These are phyloP conservation scores for Yamadazyma atmosphaerica DNA, from an alignment of 1,139 yeast species.

Conservation along the genomic window DNA sequence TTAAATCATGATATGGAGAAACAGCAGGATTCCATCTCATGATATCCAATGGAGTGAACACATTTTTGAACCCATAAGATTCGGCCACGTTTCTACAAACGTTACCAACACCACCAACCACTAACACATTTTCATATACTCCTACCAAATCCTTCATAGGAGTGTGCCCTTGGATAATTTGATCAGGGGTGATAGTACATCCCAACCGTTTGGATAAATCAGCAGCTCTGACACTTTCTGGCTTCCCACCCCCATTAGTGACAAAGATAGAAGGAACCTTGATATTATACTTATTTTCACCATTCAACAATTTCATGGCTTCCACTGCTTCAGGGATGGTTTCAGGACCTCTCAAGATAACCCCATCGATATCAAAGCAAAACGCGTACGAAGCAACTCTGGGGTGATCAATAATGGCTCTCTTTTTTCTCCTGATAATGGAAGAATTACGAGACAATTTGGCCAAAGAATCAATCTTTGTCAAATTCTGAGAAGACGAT, in stretches of 20 bases:
- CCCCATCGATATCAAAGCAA: constrained; percentile 88
- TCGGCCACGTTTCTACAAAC: constrained; percentile 80
- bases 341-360: constrained; percentile 74
- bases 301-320: constrained; percentile 69
- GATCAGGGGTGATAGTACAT: constrained; percentile 66
- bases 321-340: constrained; percentile 75
- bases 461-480: constrained; percentile 50
- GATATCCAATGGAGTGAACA: constrained; percentile 74
- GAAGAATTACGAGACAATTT: constrained; percentile 54
- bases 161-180: constrained; percentile 86
- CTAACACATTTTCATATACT: constrained; percentile 67
- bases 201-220: constrained; percentile 63
- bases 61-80: constrained; percentile 74
- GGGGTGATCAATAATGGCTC: constrained; percentile 58
- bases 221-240: constrained; percentile 68
- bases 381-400: constrained; percentile 82
- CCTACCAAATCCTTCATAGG: constrained; percentile 80
- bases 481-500: constrained; percentile 44
- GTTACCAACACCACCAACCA: constrained; percentile 83
- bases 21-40: constrained; percentile 87
- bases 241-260: constrained; percentile 88
- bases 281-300: constrained; percentile 74
- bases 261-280: constrained; percentile 84
- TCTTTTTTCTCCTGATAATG: constrained; percentile 50
- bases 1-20: constrained; percentile 73